These are phyloP conservation scores for Neopestalotiopsis sp. DNA, from an alignment of 2,329 filamentous ascomycete species.

Conservation along the genomic window DNA sequence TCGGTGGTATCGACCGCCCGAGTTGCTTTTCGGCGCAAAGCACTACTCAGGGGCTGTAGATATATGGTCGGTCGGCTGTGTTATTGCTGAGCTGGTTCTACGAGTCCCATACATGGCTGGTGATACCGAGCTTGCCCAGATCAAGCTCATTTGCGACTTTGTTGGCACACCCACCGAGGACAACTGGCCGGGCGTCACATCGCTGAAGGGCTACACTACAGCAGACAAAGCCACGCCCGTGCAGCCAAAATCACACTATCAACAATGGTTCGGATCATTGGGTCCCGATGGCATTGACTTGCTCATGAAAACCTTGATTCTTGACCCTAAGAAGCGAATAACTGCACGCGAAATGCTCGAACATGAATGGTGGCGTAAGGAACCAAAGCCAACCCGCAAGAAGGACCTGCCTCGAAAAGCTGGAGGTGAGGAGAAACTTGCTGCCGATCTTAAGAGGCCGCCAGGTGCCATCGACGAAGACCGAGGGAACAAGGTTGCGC, in stretches of 20 bases:
- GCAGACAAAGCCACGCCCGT: slow-evolving; percentile 64
- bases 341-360: slow-evolving; percentile 78
- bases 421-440: slow-evolving; percentile 76
- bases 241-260: slow-evolving; percentile 74
- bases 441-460: slow-evolving; percentile 78
- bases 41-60: slow-evolving; percentile 93
- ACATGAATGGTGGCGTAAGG: slow-evolving; percentile 84
- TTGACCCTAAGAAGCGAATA: slow-evolving; percentile 87
- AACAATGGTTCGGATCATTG: slow-evolving; percentile 77
- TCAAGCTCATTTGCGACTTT: slow-evolving; percentile 80
- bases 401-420: slow-evolving; percentile 81
- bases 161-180: slow-evolving; percentile 92
- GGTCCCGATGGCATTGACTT: slow-evolving; percentile 86
- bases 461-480: slow-evolving; percentile 74
- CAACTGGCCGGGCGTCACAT: slow-evolving; percentile 91
- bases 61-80: slow-evolving; percentile 90
- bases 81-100: slow-evolving; percentile 89
- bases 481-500: slow-evolving; percentile 76
- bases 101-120: slow-evolving; percentile 84
- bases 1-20: slow-evolving; percentile 93
- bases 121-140: slow-evolving; percentile 84
- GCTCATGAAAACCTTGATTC: slow-evolving; percentile 79
- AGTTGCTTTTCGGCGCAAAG: slow-evolving; percentile 87
- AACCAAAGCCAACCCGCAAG: slow-evolving; percentile 82
- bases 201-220: slow-evolving; percentile 80